These are phyloP conservation scores for Massarina eburnea DNA, from an alignment of 2,329 filamentous ascomycete genomes.

Conservation along the genomic window DNA sequence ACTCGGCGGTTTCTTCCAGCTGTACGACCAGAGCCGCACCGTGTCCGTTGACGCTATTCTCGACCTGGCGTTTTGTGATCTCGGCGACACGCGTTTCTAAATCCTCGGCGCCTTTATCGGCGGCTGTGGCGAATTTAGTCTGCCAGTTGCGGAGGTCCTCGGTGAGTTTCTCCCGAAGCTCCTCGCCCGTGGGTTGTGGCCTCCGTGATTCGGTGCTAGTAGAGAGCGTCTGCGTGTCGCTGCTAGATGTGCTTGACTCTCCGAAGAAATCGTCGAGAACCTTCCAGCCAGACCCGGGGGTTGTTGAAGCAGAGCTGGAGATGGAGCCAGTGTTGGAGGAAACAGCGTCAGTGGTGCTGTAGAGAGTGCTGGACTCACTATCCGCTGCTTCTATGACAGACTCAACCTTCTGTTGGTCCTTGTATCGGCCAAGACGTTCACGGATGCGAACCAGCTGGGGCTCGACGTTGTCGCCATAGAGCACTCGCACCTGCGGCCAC, in stretches of 20 bases:
- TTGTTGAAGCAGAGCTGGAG: conserved; percentile 20
- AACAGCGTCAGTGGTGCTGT: conserved; percentile 18
- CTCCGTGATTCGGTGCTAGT: conserved; percentile 18
- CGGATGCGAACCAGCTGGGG: conserved; percentile 92
- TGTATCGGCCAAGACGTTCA: conserved; percentile 80
- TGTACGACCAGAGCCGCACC: conserved; percentile 68
- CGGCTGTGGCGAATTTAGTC: conserved; percentile 80
- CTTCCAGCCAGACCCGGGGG: conserved; percentile 30
- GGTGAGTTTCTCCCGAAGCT: conserved; percentile 63
- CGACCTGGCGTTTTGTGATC: conserved; percentile 72
- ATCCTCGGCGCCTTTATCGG: conserved; percentile 77
- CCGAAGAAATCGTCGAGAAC: conserved; percentile 34
- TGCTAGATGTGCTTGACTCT: conserved; percentile 23
- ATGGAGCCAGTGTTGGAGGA: conserved; percentile 26
- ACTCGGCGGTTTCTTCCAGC: conserved; percentile 67
- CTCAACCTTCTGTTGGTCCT: conserved; percentile 63
- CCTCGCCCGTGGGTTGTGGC: conserved; percentile 34
- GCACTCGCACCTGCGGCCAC: conserved; percentile 76
- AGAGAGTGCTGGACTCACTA: conserved; percentile 11
- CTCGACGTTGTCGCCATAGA: conserved; percentile 92
- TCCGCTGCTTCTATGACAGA: conserved; percentile 55
- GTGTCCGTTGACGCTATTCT: conserved; percentile 64
- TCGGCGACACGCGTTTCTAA: conserved; percentile 64
- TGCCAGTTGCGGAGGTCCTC: conserved; percentile 85
- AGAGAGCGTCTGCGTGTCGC: conserved; percentile 15